phyloP scores from a whole-genome alignment of 139 green algal genomes.

The Volvox reticuliferus region DNA sequence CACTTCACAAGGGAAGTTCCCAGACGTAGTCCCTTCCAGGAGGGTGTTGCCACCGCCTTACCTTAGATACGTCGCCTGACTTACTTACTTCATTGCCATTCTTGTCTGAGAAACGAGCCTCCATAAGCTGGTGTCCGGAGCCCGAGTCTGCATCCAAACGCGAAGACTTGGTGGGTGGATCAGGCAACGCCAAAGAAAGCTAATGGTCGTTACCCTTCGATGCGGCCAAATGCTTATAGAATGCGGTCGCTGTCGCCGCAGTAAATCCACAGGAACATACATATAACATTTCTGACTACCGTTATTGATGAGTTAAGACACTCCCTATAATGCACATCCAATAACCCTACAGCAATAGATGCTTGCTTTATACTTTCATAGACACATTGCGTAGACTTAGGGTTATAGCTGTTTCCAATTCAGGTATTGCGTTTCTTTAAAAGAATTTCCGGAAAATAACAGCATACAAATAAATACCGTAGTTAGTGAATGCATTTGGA shows the following conservation, averaged over 20 bases:
- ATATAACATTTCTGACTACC: constrained; percentile 11
- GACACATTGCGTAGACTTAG: too few species aligned
- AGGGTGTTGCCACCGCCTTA: not conserved
- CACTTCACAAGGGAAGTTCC: too few species aligned
- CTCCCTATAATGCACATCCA: too few species aligned
- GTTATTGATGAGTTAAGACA: too few species aligned
- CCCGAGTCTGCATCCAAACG: not conserved
- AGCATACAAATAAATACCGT: too few species aligned
- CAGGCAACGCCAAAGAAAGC: not conserved
- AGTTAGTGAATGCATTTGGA: too few species aligned
- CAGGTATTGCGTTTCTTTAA: too few species aligned
- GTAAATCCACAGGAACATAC: constrained; percentile 26
- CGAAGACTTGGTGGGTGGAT: not conserved
- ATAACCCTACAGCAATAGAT: too few species aligned
- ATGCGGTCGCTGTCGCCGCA: not conserved
- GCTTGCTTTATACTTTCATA: too few species aligned
- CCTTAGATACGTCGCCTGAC: not conserved
- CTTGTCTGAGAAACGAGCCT: constrained; percentile 26
- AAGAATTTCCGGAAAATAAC: too few species aligned
- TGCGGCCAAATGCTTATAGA: constrained; percentile 27
- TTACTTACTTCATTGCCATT: not conserved
- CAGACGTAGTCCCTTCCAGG: too few species aligned
- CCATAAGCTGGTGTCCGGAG: not conserved
- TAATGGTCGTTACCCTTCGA: not conserved
- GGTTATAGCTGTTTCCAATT: too few species aligned